Base-by-base conservation (phyloP, 2,329 filamentous ascomycete genomes). In the Harringtonia aguacate region DNA sequence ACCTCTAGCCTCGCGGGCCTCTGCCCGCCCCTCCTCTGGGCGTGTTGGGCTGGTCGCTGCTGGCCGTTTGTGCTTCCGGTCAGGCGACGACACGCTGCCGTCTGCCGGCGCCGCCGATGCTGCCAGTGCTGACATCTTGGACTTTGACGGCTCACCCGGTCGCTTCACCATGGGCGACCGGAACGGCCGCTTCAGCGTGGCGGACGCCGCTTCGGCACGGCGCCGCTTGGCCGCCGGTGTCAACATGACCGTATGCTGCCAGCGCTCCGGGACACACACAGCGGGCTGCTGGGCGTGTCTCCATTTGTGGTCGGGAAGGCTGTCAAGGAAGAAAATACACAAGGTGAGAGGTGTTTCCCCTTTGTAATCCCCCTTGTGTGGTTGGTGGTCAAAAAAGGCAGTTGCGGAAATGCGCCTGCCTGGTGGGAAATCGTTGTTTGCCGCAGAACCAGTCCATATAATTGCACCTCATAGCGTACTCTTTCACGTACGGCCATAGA, bases 141-240 rank as follows among this genome's bases (percentile, higher is more conserved):
- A 39, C 30, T 4, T 14, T 8, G 10, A 14, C 15, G 13, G 20
- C 15, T 28, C 28, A 17, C 8, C 40, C 21, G 9, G 31, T 17
- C 24, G 14, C n/a, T 22, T 22, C 18, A 49, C 37, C 2, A 34
- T 53, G 3, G 81, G 83, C 37, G 83, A 86, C 51, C 81, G 79
- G 64, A 87, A 87, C 0, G 83, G 83, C 56, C 80, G 83, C 49
- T 73, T 72, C 39, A 86, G 71, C 8, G 73, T 72, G n/a, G 67
- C 68, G 20, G 70, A 62, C 33, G 75, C 70, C 36, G 71, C 64
- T 46, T 80, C 70, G 49, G 82, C 64, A 50, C 78, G 75, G 48
- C 81, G 78, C 40, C 80, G 78, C 41, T 52, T 52, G 28, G 67
- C 67, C 45, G 70, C 62, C 45, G 70, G 71, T 2, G 51, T 53